phyloP scores from a whole-genome alignment of 495 filamentous ascomycete genomes.

The Entonaema liquescens region DNA sequence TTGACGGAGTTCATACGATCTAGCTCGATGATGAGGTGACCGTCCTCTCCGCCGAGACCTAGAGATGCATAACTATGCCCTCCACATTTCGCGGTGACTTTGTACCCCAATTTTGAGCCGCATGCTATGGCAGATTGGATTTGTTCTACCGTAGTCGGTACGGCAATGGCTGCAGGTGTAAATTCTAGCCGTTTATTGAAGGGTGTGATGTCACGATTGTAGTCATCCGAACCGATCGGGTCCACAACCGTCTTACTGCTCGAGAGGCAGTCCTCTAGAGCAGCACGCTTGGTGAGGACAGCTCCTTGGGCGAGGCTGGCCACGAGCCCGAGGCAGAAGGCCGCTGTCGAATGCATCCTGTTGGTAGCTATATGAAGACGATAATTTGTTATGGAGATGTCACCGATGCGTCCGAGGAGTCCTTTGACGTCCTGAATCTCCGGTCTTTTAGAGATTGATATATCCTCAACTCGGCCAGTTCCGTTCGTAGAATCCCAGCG shows the following conservation, averaged over 20 bases:
- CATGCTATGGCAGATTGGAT: constrained; percentile 56
- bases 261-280: constrained; percentile 54
- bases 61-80: constrained; percentile 59
- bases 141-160: constrained; percentile 51
- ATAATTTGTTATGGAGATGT: constrained; percentile 7
- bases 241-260: constrained; percentile 47
- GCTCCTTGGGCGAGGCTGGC: constrained; percentile 31
- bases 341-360: constrained; percentile 38
- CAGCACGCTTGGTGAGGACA: constrained; percentile 43
- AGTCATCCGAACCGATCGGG: constrained; percentile 48
- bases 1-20: constrained; percentile 55
- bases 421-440: constrained; percentile 9
- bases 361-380: constrained; percentile 1
- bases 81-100: constrained; percentile 55
- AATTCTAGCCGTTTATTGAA: constrained; percentile 54
- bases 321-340: constrained; percentile 40
- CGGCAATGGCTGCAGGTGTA: constrained; percentile 53
- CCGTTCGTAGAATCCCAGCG: constrained; percentile 17
- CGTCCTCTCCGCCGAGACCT: constrained; percentile 58
- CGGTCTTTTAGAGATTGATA: constrained; percentile 26
- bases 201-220: constrained; percentile 49
- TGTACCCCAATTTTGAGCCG: constrained; percentile 51
- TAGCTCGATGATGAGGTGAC: constrained; percentile 56
- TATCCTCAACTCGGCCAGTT: constrained; percentile 37
- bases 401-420: not conserved